Evolutionary conservation across 2,329 filamentous ascomycete genomes (phyloP).

Genomic region (Massarina eburnea): DNA sequence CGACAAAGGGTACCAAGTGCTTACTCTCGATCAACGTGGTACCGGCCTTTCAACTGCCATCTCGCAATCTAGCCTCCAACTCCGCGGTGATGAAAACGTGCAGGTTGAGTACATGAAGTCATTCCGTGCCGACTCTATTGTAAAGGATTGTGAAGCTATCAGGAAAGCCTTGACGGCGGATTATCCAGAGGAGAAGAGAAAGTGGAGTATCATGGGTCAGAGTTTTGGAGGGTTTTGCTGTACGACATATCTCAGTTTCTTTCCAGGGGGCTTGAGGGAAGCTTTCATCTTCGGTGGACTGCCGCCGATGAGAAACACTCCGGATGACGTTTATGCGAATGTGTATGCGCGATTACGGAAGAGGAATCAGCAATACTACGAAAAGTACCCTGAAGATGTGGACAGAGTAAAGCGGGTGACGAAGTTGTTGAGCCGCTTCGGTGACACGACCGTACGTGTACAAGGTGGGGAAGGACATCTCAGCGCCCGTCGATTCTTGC

Average conservation of each 20-base stretch:
- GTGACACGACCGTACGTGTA: conserved; percentile 62
- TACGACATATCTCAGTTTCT: conserved; percentile 80
- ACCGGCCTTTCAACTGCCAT: conserved; percentile 84
- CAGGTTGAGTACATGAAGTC: conserved; percentile 80
- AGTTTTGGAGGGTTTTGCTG: conserved; percentile 89
- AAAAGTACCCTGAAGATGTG: conserved; percentile 81
- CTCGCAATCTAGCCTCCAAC: conserved; percentile 68
- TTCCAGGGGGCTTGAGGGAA: conserved; percentile 75
- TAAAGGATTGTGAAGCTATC: conserved; percentile 85
- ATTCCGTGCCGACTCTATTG: conserved; percentile 88
- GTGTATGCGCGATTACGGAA: conserved; percentile 69
- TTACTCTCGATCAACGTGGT: conserved; percentile 88
- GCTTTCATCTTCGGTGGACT: conserved; percentile 82
- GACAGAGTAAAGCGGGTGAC: conserved; percentile 67
- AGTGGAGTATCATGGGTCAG: conserved; percentile 87
- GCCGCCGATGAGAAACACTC: conserved; percentile 69
- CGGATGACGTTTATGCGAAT: conserved; percentile 74
- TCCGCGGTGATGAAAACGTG: conserved; percentile 62
- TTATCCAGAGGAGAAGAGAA: conserved; percentile 68
- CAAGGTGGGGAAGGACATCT: conserved; percentile 70
- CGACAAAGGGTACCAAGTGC: conserved; percentile 76
- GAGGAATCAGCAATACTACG: conserved; percentile 78
- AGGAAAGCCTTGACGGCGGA: conserved; percentile 71
- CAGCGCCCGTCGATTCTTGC: conserved; percentile 73
- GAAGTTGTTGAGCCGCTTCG: conserved; percentile 60